These are phyloP conservation scores for Cyathus striatus DNA, from an alignment of 768 basidiomycete species.

Conservation along the genomic window DNA sequence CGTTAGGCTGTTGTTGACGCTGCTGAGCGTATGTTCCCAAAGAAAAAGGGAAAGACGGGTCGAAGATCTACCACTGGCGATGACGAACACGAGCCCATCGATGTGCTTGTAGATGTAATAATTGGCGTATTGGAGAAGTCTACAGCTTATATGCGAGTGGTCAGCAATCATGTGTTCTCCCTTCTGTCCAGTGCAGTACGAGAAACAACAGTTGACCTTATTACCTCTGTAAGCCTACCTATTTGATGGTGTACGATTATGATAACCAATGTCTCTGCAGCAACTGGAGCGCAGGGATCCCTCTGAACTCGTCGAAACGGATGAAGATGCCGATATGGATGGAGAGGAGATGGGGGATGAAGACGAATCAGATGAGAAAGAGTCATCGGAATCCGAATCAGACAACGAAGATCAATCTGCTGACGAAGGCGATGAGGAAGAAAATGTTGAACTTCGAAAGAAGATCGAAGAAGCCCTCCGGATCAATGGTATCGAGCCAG, in stretches of 20 bases:
- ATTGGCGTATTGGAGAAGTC: slow-evolving; percentile 87
- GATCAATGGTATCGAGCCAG: slow-evolving; percentile 53
- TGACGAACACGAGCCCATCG: slow-evolving; percentile 51
- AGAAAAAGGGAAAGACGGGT: slow-evolving; percentile 30
- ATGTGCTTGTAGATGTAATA: slow-evolving; percentile 83
- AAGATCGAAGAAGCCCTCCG: slow-evolving; percentile 63
- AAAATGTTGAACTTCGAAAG: slow-evolving; percentile 57
- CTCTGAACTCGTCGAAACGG: slow-evolving; percentile 32
- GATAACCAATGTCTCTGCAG: slow-evolving; percentile 29
- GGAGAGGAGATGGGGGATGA: too few species aligned
- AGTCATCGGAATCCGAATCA: too few species aligned
- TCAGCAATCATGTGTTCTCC: slow-evolving; percentile 78
- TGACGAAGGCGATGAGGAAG: slow-evolving; percentile 43
- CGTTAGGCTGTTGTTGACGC: slow-evolving; percentile 56
- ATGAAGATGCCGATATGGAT: slow-evolving; percentile 25
- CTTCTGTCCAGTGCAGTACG: slow-evolving; percentile 63
- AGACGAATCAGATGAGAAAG: too few species aligned
- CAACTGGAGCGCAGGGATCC: slow-evolving; percentile 79
- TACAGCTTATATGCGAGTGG: slow-evolving; percentile 71
- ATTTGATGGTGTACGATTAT: neutral
- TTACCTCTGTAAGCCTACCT: slow-evolving; percentile 61
- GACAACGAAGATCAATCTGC: too few species aligned
- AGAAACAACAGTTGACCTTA: slow-evolving; percentile 71
- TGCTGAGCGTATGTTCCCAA: slow-evolving; percentile 40
- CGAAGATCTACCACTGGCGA: slow-evolving; percentile 25